These are phyloP conservation scores for Penicillium sp. DNA, from an alignment of 2,329 filamentous ascomycete species.

Conservation along the genomic window DNA sequence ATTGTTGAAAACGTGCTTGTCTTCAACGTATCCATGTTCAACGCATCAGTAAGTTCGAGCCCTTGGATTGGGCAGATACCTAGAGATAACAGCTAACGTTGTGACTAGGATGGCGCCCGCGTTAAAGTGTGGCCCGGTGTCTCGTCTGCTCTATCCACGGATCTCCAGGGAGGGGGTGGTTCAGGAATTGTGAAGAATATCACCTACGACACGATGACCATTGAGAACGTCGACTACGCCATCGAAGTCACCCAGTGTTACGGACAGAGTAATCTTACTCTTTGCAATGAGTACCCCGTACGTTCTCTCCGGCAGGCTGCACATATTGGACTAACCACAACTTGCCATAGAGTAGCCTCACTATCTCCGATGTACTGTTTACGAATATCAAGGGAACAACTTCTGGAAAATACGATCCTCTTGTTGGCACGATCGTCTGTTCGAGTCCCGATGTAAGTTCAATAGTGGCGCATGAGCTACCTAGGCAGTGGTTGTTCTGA, in stretches of 20 bases:
- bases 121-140: conserved; percentile 69
- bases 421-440: conserved; percentile 47
- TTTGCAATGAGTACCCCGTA: conserved; percentile 57
- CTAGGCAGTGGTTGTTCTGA: neutral
- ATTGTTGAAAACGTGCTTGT: conserved; percentile 66
- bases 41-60: conserved; percentile 41
- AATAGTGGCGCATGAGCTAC: neutral
- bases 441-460: conserved; percentile 46
- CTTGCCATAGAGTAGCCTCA: conserved; percentile 39
- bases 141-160: conserved; percentile 51
- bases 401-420: conserved; percentile 41
- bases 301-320: conserved; percentile 2
- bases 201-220: conserved; percentile 59
- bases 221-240: conserved; percentile 60
- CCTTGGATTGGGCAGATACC: neutral
- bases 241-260: conserved; percentile 64
- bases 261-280: conserved; percentile 56
- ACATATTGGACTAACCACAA: neutral
- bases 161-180: conserved; percentile 63
- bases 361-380: conserved; percentile 53
- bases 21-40: conserved; percentile 56
- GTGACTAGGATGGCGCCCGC: conserved; percentile 55
- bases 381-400: conserved; percentile 55
- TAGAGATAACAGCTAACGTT: conserved; percentile 31
- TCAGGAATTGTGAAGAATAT: conserved; percentile 59